A percentile compares a stretch with the other conserved stretches of the same genome.
Conservation (phyloP, 345 rosid species). For the Crucihimalaya himalaica region DNA sequence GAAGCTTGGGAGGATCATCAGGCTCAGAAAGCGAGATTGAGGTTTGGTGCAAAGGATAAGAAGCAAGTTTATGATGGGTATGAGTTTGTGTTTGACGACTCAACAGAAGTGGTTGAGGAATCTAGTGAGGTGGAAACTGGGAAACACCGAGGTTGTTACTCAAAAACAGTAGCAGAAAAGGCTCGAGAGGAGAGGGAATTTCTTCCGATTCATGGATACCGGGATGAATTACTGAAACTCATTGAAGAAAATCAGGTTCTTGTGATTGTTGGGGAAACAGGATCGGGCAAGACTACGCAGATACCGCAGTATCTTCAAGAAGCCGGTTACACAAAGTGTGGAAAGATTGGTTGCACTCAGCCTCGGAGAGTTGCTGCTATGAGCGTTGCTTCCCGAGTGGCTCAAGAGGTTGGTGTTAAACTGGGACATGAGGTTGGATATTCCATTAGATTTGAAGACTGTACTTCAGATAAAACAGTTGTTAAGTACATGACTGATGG, state of each 20-base stretch:
- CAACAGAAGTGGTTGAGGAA: constrained; percentile 7
- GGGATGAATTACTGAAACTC: constrained; percentile 73
- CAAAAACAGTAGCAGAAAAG: constrained; percentile 1
- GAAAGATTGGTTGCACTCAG: constrained; percentile 92
- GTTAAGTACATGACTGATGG: constrained; percentile 98
- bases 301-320: constrained; percentile 90
- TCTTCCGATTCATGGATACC: constrained; percentile 71
- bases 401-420: constrained; percentile 87
- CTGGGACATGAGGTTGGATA: constrained; percentile 98
- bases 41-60: constrained; percentile 16
- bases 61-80: constrained; percentile 19
- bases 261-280: constrained; percentile 94
- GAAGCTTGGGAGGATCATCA: constrained; percentile 40
- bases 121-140: constrained; percentile 1
- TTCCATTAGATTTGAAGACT: constrained; percentile 93
- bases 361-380: constrained; percentile 95
- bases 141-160: not conserved
- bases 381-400: constrained; percentile 93
- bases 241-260: constrained; percentile 74
- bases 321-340: constrained; percentile 83
- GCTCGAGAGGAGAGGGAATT: constrained; percentile 57
- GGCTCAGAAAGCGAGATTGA: constrained; percentile 19
- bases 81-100: constrained; percentile 32
- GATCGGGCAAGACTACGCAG: constrained; percentile 95
- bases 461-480: constrained; percentile 86